phyloP scores from a whole-genome alignment of 164 flowering plant genomes.

The Nymphaea colorata region DNA sequence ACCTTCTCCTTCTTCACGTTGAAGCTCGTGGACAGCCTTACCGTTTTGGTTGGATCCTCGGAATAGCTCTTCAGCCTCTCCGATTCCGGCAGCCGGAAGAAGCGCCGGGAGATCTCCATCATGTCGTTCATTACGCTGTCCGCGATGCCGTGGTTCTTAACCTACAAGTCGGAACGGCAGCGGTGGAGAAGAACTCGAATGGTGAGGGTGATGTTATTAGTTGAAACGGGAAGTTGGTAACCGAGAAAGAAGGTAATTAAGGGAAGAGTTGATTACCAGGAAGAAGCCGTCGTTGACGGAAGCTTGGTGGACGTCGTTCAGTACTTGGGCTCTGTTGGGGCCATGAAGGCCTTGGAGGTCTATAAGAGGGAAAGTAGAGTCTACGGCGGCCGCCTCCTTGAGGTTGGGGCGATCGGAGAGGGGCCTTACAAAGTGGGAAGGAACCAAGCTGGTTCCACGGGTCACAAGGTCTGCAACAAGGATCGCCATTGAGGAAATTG shows the following conservation, averaged over 20 bases:
- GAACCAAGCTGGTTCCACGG: neutral
- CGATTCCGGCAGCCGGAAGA: constrained; percentile 51
- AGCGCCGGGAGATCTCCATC: constrained; percentile 33
- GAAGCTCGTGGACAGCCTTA: constrained; percentile 66
- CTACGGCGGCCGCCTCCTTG: constrained; percentile 31
- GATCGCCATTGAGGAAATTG: constrained; percentile 21
- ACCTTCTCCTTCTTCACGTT: constrained; percentile 58
- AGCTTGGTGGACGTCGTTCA: constrained; percentile 34
- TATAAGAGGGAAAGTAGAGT: constrained; percentile 50
- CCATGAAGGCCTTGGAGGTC: constrained; percentile 6
- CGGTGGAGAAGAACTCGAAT: too few relatives aligned
- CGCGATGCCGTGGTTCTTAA: constrained; percentile 57
- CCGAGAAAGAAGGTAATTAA: neutral
- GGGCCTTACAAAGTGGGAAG: constrained; percentile 36
- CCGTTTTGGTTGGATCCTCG: constrained; percentile 37
- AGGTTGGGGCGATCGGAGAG: constrained; percentile 59
- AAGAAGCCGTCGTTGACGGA: constrained; percentile 49
- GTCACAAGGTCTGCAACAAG: neutral
- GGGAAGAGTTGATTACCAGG: constrained; percentile 24
- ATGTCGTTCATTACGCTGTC: constrained; percentile 26
- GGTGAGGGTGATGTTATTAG: neutral
- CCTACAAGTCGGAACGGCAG: constrained; percentile 20
- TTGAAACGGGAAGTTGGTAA: neutral
- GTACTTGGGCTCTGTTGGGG: constrained; percentile 13
- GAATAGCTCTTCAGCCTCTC: constrained; percentile 59